phyloP scores from a whole-genome alignment of 2,329 filamentous ascomycete genomes.

The Paecilomyces niveus region DNA sequence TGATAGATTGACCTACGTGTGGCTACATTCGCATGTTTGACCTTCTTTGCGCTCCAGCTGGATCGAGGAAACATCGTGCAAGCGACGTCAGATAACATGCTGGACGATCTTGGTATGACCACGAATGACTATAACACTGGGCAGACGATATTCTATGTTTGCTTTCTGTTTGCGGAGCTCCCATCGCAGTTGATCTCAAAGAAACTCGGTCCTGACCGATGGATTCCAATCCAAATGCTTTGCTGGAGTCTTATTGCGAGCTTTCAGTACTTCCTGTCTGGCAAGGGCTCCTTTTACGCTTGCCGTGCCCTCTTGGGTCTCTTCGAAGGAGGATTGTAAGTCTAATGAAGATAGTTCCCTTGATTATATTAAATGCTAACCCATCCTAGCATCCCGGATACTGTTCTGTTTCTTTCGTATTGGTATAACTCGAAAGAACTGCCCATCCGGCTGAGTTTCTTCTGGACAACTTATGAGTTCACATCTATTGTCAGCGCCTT shows the following conservation, averaged over 20 bases:
- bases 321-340: constrained; percentile 53
- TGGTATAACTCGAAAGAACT: constrained; percentile 69
- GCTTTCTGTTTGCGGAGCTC: constrained; percentile 41
- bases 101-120: constrained; percentile 43
- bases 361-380: constrained; percentile 4
- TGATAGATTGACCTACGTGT: constrained; percentile 35
- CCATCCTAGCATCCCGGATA: constrained; percentile 31
- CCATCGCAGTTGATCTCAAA: constrained; percentile 51
- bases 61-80: constrained; percentile 57
- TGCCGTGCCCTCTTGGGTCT: constrained; percentile 43
- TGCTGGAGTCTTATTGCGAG: constrained; percentile 50
- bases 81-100: constrained; percentile 55
- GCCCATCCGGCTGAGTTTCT: constrained; percentile 58
- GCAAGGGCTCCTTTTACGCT: constrained; percentile 34
- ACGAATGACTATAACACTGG: constrained; percentile 41
- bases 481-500: constrained; percentile 42
- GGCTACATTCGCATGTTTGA: constrained; percentile 44
- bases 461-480: constrained; percentile 59
- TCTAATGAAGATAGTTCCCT: constrained; percentile 25
- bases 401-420: constrained; percentile 58
- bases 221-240: constrained; percentile 54
- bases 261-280: constrained; percentile 45
- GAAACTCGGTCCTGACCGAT: constrained; percentile 46
- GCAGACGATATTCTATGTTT: constrained; percentile 32
- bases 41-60: constrained; percentile 59